Evolutionary conservation across 2,329 filamentous ascomycete species (phyloP).

Genomic region (Clonostachys chloroleuca): DNA sequence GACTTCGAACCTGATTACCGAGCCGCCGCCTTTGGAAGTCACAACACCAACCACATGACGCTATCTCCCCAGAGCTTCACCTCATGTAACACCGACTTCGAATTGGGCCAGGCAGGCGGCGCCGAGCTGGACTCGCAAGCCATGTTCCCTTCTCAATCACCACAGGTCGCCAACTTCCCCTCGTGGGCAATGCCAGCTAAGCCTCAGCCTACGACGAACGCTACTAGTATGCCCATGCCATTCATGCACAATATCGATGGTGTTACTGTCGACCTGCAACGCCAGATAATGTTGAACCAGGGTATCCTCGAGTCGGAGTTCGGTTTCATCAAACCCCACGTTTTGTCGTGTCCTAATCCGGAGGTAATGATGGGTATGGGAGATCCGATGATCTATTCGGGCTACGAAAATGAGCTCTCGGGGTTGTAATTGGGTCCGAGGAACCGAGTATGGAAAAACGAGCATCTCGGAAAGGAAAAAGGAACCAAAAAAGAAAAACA

Average conservation of each 20-base stretch:
- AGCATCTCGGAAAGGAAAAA: not conserved
- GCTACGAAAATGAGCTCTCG: constrained; percentile 41
- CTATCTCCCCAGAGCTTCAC: constrained; percentile 50
- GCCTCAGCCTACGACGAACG: not conserved
- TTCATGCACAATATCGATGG: constrained; percentile 35
- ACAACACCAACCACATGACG: constrained; percentile 33
- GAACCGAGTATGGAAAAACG: not conserved
- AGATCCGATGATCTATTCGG: constrained; percentile 55
- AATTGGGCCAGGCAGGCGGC: constrained; percentile 24
- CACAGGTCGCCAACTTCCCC: constrained; percentile 22
- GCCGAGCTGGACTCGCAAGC: constrained; percentile 22
- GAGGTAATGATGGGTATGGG: constrained; percentile 54
- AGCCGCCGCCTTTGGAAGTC: constrained; percentile 36
- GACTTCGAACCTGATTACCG: constrained; percentile 52
- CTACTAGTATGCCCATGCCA: constrained; percentile 8
- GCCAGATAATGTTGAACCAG: constrained; percentile 19
- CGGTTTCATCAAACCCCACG: constrained; percentile 50
- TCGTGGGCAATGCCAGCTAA: constrained; percentile 19
- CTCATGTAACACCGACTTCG: constrained; percentile 23
- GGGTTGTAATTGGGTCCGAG: constrained; percentile 23
- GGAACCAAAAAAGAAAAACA: not conserved
- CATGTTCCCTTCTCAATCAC: constrained; percentile 28
- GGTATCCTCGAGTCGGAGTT: constrained; percentile 47
- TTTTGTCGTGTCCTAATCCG: constrained; percentile 44
- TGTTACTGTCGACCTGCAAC: constrained; percentile 19